Conservation (phyloP, 345 rosid species). For the Hirschfeldia incana region DNA sequence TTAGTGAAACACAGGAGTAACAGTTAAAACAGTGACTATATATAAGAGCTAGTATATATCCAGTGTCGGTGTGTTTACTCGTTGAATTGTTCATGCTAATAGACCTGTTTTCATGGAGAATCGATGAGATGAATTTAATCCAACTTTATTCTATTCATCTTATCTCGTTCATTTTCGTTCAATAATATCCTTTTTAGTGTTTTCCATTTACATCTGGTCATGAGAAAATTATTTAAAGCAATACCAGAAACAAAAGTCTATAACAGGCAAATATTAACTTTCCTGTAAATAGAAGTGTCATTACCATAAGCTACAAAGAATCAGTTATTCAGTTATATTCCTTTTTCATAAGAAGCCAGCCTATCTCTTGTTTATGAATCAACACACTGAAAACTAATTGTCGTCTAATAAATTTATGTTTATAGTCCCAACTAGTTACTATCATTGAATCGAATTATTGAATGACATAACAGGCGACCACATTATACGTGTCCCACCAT, state of each 20-base stretch:
- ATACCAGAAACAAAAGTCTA: background rate
- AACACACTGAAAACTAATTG: background rate
- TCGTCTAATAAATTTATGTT: background rate
- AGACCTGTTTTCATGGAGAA: background rate
- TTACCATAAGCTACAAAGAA: background rate
- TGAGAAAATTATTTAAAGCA: background rate
- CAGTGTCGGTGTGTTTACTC: background rate
- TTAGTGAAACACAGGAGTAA: background rate
- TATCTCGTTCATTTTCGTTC: background rate
- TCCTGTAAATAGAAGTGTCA: background rate
- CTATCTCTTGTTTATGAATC: background rate
- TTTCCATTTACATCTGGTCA: background rate
- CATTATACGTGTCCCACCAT: background rate
- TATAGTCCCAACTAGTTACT: background rate
- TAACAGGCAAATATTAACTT: background rate
- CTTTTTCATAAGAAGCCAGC: background rate
- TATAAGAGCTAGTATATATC: background rate
- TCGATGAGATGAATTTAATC: background rate
- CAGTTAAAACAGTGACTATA: background rate
- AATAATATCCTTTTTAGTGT: background rate
- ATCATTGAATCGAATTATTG: slow-evolving; percentile 5
- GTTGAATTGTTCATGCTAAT: background rate
- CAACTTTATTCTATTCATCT: background rate
- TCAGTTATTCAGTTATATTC: background rate
- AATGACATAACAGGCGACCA: background rate